Conservation (phyloP, 2,329 filamentous ascomycete genomes). For the Colletotrichum liaoningense region DNA sequence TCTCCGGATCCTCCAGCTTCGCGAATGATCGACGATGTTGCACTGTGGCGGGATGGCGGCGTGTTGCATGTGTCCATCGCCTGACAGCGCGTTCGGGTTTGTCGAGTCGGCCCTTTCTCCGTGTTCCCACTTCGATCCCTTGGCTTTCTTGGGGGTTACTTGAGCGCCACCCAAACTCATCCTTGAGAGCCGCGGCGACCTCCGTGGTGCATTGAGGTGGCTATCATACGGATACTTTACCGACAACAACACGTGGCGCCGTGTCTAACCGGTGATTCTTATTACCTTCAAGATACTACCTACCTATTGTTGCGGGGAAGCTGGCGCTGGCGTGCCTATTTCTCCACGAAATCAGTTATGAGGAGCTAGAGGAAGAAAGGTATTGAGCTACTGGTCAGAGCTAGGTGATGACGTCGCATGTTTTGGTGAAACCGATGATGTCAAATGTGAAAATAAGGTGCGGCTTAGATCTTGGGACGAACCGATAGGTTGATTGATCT, state of each 20-base stretch:
- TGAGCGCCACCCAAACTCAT: neutral
- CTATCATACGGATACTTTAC: neutral
- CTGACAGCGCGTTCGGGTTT: neutral
- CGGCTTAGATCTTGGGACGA: neutral
- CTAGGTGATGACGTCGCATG: neutral
- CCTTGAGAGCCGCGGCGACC: neutral
- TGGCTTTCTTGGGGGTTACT: neutral
- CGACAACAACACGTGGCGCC: neutral
- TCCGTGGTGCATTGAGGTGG: neutral
- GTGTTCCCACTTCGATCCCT: neutral
- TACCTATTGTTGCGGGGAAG: neutral
- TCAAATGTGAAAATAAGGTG: neutral
- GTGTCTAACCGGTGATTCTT: neutral
- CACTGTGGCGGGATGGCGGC: neutral
- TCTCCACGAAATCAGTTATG: neutral
- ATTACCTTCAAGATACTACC: neutral
- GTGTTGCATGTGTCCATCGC: neutral
- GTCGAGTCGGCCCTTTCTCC: slow-evolving; percentile 15
- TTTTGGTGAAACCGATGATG: neutral
- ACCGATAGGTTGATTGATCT: neutral
- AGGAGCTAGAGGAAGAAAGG: neutral
- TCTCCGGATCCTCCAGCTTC: neutral
- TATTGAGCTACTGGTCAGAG: neutral
- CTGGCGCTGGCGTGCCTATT: neutral
- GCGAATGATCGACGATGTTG: neutral